Base-by-base conservation (phyloP, 345 rosid genomes). In the Ailanthus altissimus region DNA sequence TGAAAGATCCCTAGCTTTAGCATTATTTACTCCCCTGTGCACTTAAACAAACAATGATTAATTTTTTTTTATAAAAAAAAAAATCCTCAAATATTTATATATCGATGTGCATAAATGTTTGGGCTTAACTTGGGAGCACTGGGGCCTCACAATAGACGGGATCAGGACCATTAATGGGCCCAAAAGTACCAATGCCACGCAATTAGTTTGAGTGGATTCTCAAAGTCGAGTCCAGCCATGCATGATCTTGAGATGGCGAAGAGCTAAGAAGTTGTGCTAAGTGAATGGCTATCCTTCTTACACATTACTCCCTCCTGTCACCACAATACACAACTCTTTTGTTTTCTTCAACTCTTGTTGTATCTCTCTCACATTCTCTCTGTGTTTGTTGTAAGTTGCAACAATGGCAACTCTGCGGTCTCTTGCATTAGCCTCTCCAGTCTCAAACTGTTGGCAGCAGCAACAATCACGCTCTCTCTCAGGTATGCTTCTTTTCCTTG, bases 351-450 rank as follows among this genome's bases (percentile, higher is more conserved):
- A 23, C 60, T 36, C n/a, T 62, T 26, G 18, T 70, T 53, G 45
- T 45, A 23, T 50, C 42, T 42, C 68, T 13, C 65, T 51, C 70
- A 15, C 76, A 45, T 59, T 64, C 61, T 23, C 47, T 56, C 23
- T 67, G 13, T 49, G 25, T 15, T 50, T n/a, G 8, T 25, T n/a
- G n/a, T n/a, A n/a, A n/a, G 16, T 61, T n/a, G 11, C 54, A 18
- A 38, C 81, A 69, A 86, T 85, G 89, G 90, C 92, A 65, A 72
- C 84, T 64, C 83, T 85, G 51, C 86, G 81, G 54, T 82, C 90
- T 68, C 84, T 84, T 68, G 81, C 89, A 72, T 76, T 77, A 20
- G 78, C 83, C 49, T 80, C 91, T 64, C 86, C 88, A 20, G 76
- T 81, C 58, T 84, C 88, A 15, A 82, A 78, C 73, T 72, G 54